Percentiles rank a stretch among this genome's conserved stretches.
phyloP scores from a whole-genome alignment of 768 basidiomycete genomes.

The Sutorius australiensis region DNA sequence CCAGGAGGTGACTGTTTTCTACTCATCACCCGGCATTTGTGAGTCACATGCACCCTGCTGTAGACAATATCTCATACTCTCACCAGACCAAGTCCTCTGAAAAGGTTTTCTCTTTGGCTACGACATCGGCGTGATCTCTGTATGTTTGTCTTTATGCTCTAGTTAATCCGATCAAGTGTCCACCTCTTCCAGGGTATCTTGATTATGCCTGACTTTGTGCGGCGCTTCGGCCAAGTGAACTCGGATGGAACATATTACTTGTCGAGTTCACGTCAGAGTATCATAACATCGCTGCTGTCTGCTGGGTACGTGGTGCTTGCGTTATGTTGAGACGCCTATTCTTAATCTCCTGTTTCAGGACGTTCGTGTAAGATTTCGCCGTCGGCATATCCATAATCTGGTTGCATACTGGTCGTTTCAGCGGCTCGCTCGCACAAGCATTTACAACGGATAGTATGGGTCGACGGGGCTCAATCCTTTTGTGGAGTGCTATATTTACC shows the following conservation, averaged over 20 bases:
- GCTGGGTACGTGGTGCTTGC: slow-evolving; percentile 4
- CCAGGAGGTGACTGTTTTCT: slow-evolving; percentile 6
- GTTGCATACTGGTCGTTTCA: slow-evolving; percentile 10
- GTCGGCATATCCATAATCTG: neutral
- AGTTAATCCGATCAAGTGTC: neutral
- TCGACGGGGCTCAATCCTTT: slow-evolving; percentile 11
- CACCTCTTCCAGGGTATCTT: slow-evolving; percentile 5
- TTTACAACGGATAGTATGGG: slow-evolving; percentile 18
- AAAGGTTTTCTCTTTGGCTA: slow-evolving; percentile 15
- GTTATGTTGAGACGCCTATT: too few relatives aligned
- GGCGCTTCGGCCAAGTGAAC: slow-evolving; percentile 9
- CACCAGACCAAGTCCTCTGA: slow-evolving; percentile 1
- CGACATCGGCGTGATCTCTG: slow-evolving; percentile 16
- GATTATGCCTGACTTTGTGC: slow-evolving; percentile 16
- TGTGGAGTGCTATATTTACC: slow-evolving; percentile 15
- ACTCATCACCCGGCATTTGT: neutral
- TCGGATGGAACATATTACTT: slow-evolving; percentile 9
- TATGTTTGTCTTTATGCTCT: neutral
- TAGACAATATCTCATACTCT: neutral
- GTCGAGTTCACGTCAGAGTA: slow-evolving; percentile 18
- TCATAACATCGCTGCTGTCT: slow-evolving; percentile 16
- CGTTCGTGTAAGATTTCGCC: slow-evolving; percentile 7
- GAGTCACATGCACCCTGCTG: neutral
- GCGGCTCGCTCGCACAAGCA: slow-evolving; percentile 64
- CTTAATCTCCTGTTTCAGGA: neutral